Evolutionary conservation across 148 eudicot species (phyloP).

Genomic region (Camellia japonica): DNA sequence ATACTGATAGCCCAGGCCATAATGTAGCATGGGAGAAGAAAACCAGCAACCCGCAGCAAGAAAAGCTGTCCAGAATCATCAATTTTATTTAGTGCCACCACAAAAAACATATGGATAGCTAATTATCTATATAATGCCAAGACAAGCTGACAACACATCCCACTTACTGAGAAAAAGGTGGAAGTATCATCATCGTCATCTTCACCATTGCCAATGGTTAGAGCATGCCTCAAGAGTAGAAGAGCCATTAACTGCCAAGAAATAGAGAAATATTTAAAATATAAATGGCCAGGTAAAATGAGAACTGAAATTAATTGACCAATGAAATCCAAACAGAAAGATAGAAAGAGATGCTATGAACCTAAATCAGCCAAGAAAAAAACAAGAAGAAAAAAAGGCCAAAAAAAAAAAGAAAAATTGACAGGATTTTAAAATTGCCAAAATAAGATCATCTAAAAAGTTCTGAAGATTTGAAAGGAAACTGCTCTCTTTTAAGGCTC

Average conservation of each 20-base stretch:
- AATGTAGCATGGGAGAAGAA: conserved; percentile 85
- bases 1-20: conserved; percentile 85
- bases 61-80: conserved; percentile 53
- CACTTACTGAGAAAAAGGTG: conserved; percentile 70
- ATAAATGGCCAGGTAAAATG: neutral
- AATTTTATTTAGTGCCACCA: conserved; percentile 10
- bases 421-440: neutral
- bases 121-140: neutral
- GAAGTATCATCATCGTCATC: conserved; percentile 76
- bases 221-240: conserved; percentile 79
- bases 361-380: neutral
- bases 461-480: neutral
- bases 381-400: too few relatives aligned
- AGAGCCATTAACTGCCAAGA: conserved; percentile 70
- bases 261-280: neutral
- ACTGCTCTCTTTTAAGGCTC: neutral
- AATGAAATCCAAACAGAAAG: neutral
- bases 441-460: neutral
- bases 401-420: too few relatives aligned
- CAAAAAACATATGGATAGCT: neutral
- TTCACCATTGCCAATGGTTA: conserved; percentile 55
- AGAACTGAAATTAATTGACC: neutral
- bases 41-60: conserved; percentile 78
- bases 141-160: conserved; percentile 8
- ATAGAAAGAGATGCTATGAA: neutral